These are phyloP conservation scores for Pestalotiopsis sp. DNA, from an alignment of 2,329 filamentous ascomycete genomes.

Conservation along the genomic window DNA sequence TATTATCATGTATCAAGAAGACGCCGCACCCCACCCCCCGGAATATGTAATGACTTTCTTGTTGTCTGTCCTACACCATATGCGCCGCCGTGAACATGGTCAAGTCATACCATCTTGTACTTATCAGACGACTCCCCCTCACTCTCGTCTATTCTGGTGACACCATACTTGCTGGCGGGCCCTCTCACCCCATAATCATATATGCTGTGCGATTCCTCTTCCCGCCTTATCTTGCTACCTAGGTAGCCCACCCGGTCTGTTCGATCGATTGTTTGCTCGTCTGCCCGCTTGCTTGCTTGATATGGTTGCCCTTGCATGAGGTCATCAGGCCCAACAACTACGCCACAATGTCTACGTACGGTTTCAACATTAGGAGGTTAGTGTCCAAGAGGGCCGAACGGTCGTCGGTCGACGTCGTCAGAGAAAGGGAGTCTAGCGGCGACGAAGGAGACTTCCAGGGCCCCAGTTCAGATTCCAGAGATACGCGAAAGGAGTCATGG, in stretches of 20 bases:
- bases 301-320: conserved; percentile 24
- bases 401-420: conserved; percentile 22
- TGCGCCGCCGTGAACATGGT: not conserved
- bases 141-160: not conserved
- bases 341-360: conserved; percentile 40
- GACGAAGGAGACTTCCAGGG: conserved; percentile 14
- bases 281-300: conserved; percentile 20
- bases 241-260: not conserved
- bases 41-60: not conserved
- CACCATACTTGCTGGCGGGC: not conserved
- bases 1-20: not conserved
- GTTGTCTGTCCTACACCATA: not conserved
- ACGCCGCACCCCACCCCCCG: not conserved
- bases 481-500: conserved; percentile 22
- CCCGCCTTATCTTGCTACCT: not conserved
- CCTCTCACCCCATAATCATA: not conserved
- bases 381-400: conserved; percentile 34
- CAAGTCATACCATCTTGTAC: not conserved
- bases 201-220: not conserved
- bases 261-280: conserved; percentile 18
- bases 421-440: conserved; percentile 19
- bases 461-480: conserved; percentile 13
- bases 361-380: conserved; percentile 44
- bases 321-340: conserved; percentile 13
- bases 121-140: not conserved